A percentile compares a stretch with the other conserved stretches of the same genome.
Evolutionary conservation across 106 monocot genomes (phyloP).

Genomic region (Iris macrosiphon): DNA sequence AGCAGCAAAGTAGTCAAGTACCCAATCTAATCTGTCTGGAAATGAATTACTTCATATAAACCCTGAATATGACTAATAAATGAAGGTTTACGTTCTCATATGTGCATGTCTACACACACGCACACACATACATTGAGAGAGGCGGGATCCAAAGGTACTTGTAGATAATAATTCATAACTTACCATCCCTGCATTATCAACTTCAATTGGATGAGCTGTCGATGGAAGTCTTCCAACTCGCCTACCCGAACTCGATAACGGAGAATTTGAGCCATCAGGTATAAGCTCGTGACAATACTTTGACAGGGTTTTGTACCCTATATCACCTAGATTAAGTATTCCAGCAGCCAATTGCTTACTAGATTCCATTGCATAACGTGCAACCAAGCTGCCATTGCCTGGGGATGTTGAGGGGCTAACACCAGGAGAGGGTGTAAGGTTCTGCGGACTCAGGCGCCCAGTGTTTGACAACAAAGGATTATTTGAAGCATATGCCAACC

Average conservation of each 20-base stretch:
- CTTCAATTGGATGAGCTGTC: slow-evolving; percentile 49
- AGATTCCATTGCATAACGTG: slow-evolving; percentile 98
- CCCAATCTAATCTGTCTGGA: too few species aligned
- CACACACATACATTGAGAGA: too few species aligned
- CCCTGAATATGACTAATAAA: too few species aligned
- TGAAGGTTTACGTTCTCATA: too few species aligned
- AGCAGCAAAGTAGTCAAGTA: too few species aligned
- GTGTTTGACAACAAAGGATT: slow-evolving; percentile 74
- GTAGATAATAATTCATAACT: slow-evolving; percentile 9
- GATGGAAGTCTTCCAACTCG: slow-evolving; percentile 48
- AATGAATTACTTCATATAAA: too few species aligned
- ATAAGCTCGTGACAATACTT: slow-evolving; percentile 84
- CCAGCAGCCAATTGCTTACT: slow-evolving; percentile 95
- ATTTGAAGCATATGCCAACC: slow-evolving; percentile 94
- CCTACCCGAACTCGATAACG: slow-evolving; percentile 49
- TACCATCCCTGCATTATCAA: slow-evolving; percentile 96
- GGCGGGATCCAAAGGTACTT: too few species aligned
- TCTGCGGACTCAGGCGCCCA: slow-evolving; percentile 89
- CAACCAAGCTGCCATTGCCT: slow-evolving; percentile 80
- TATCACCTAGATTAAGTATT: slow-evolving; percentile 84
- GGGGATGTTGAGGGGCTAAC: slow-evolving; percentile 95
- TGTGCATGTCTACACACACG: too few species aligned
- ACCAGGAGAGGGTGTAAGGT: slow-evolving; percentile 82
- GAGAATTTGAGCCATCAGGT: slow-evolving; percentile 83
- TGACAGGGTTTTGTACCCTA: slow-evolving; percentile 83